phyloP scores from a whole-genome alignment of 2,329 filamentous ascomycete genomes.

The Nannizzia gypsea region DNA sequence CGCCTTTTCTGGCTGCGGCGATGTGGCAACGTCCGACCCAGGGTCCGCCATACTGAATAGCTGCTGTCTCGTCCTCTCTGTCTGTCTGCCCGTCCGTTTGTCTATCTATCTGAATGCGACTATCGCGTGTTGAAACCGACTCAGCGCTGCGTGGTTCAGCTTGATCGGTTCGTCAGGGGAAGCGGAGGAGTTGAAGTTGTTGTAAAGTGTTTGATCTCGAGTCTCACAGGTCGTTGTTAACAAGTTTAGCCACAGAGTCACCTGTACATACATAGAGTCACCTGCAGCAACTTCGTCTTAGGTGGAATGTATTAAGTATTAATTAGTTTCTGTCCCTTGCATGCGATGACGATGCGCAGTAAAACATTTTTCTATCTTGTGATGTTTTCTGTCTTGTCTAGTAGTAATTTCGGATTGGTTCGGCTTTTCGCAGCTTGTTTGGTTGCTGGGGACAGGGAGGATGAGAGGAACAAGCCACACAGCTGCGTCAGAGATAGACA shows the following conservation, averaged over 20 bases:
- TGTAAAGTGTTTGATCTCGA: no score
- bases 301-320: no score
- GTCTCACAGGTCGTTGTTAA: no score
- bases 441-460: background rate
- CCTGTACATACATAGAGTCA: no score
- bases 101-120: background rate
- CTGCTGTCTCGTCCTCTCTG: no score
- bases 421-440: background rate
- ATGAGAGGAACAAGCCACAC: background rate
- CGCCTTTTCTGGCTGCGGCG: slow-evolving; percentile 3
- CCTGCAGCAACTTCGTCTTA: no score
- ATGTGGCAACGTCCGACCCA: slow-evolving; percentile 2
- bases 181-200: background rate
- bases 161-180: background rate
- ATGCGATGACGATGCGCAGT: background rate
- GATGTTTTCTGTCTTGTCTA: background rate
- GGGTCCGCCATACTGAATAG: slow-evolving; percentile 8
- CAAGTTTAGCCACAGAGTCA: no score
- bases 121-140: background rate
- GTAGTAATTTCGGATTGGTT: slow-evolving; percentile 2
- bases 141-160: background rate
- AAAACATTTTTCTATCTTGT: no score
- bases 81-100: background rate
- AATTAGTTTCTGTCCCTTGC: background rate
- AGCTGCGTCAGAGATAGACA: background rate